These are phyloP conservation scores for Encephalitozoon intestinalis DNA, from an alignment of 371 early-diverging fungal species.

Conservation along the genomic window DNA sequence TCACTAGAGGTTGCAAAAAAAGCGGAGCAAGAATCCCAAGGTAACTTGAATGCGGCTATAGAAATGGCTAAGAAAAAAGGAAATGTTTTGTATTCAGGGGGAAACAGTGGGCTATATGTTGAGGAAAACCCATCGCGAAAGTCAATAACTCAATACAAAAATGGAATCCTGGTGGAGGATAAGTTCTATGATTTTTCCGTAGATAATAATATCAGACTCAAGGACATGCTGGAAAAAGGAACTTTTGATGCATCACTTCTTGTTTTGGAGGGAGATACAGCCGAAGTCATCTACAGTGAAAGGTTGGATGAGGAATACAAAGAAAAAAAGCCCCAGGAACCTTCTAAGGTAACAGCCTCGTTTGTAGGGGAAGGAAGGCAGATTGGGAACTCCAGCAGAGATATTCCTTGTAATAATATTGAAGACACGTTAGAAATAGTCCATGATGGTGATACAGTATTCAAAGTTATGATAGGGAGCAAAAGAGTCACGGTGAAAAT, in stretches of 20 bases:
- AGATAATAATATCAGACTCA: slow-evolving; percentile 19
- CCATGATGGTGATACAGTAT: slow-evolving; percentile 20
- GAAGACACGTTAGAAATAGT: slow-evolving; percentile 12
- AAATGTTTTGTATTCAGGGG: slow-evolving; percentile 31
- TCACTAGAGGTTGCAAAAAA: slow-evolving; percentile 14
- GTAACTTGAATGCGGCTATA: slow-evolving; percentile 1
- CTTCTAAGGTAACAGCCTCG: background rate
- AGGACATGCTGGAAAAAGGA: slow-evolving; percentile 24
- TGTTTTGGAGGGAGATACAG: background rate
- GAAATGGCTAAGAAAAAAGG: slow-evolving; percentile 1
- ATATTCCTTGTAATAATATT: background rate
- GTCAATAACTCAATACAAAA: slow-evolving; percentile 27
- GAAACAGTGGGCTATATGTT: slow-evolving; percentile 32
- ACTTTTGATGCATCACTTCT: slow-evolving; percentile 30
- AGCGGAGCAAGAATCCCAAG: slow-evolving; percentile 2
- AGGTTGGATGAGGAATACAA: slow-evolving; percentile 12
- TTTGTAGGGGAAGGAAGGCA: background rate
- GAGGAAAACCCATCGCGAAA: slow-evolving; percentile 13
- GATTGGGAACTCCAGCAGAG: background rate
- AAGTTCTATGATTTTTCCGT: slow-evolving; percentile 32
- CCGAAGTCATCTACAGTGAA: slow-evolving; percentile 19
- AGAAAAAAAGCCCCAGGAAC: background rate
- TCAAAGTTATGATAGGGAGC: slow-evolving; percentile 18
- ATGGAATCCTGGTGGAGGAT: slow-evolving; percentile 33
- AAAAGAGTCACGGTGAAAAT: slow-evolving; percentile 16